Evolutionary conservation across 2,329 filamentous ascomycete species (phyloP).

Genomic region (Magnaporthiopsis rhizophila): DNA sequence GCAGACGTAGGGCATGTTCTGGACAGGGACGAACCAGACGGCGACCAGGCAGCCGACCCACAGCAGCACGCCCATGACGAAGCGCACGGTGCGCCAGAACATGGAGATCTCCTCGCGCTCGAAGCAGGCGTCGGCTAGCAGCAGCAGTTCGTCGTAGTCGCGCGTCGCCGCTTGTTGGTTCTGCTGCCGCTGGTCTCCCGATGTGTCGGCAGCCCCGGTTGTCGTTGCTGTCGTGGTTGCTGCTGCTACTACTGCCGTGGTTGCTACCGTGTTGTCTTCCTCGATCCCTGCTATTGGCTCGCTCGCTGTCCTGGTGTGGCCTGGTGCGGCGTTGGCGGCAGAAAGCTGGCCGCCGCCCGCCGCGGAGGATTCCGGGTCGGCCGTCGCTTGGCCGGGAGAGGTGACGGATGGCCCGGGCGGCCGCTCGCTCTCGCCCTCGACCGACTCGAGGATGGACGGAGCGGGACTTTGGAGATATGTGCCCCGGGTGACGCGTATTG

Average conservation of each 20-base stretch:
- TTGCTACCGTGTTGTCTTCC: too few species aligned
- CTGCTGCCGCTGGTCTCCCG: neutral
- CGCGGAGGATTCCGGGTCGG: constrained; percentile 13
- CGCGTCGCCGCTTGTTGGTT: constrained; percentile 11
- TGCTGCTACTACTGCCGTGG: too few species aligned
- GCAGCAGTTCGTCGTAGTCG: constrained; percentile 59
- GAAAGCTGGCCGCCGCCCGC: constrained; percentile 6
- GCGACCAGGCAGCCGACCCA: constrained; percentile 69
- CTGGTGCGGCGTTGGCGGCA: neutral
- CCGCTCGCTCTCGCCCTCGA: constrained; percentile 12
- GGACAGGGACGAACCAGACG: constrained; percentile 71
- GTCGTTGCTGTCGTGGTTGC: too few species aligned
- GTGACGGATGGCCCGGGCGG: constrained; percentile 16
- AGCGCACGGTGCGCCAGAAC: constrained; percentile 65
- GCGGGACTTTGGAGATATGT: constrained; percentile 31
- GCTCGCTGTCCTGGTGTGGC: constrained; percentile 7
- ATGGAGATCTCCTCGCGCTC: constrained; percentile 65
- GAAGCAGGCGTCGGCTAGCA: constrained; percentile 60
- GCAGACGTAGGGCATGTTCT: constrained; percentile 55
- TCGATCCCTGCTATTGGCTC: neutral
- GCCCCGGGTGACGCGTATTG: constrained; percentile 24
- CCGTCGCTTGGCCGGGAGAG: constrained; percentile 12
- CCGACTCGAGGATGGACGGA: constrained; percentile 8
- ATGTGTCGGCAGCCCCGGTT: neutral
- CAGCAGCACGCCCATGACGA: constrained; percentile 56